Percentiles rank a stretch among this genome's conserved stretches.
Evolutionary conservation across 805 yeast species (phyloP).

Genomic region (Saccharomycopsis sp.): DNA sequence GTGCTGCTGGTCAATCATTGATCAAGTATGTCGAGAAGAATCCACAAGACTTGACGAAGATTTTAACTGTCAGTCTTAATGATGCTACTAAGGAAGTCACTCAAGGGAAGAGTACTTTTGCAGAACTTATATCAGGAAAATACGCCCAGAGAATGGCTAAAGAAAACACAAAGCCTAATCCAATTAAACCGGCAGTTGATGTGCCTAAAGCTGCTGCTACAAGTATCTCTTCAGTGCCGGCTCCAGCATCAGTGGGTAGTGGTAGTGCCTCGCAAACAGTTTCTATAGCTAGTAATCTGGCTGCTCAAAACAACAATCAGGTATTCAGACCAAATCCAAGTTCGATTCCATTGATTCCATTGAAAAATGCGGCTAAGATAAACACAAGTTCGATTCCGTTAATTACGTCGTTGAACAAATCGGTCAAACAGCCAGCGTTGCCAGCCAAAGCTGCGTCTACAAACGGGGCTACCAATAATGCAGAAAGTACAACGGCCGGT

Average conservation of each 20-base stretch:
- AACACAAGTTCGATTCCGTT: slow-evolving; percentile 9
- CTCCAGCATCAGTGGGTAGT: slow-evolving; percentile 14
- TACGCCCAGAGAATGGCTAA: slow-evolving; percentile 15
- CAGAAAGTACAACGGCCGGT: background rate
- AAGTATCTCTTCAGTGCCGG: slow-evolving; percentile 21
- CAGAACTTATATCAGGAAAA: slow-evolving; percentile 27
- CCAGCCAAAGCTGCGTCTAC: background rate
- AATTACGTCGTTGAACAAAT: slow-evolving; percentile 4
- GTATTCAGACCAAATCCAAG: slow-evolving; percentile 13
- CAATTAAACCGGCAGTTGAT: slow-evolving; percentile 7
- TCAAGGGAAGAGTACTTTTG: slow-evolving; percentile 44
- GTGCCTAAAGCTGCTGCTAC: slow-evolving; percentile 18
- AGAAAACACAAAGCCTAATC: slow-evolving; percentile 8
- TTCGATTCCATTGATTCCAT: slow-evolving; percentile 21
- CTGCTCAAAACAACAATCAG: slow-evolving; percentile 3
- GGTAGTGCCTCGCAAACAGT: slow-evolving; percentile 17
- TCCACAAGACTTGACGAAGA: slow-evolving; percentile 73
- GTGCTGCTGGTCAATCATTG: slow-evolving; percentile 73
- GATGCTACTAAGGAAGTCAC: slow-evolving; percentile 64
- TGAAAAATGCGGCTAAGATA: slow-evolving; percentile 19
- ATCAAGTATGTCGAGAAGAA: slow-evolving; percentile 73
- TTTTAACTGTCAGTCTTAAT: slow-evolving; percentile 72
- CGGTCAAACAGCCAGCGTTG: background rate
- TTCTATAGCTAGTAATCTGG: background rate
- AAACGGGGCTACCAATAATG: background rate